These are phyloP conservation scores for Mimosa pudica DNA, from an alignment of 306 rosid species.

Conservation along the genomic window DNA sequence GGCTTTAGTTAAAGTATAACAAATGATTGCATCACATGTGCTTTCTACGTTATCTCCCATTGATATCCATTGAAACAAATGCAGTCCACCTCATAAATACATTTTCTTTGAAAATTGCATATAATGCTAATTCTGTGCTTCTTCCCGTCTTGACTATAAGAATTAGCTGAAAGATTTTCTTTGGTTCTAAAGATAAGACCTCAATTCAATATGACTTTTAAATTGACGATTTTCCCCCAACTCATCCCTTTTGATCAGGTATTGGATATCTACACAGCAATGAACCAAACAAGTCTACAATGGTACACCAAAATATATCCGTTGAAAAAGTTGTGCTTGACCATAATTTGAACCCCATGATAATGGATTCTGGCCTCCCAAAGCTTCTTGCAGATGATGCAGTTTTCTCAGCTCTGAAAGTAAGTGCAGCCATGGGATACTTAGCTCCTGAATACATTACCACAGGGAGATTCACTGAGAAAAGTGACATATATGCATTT, in stretches of 20 bases:
- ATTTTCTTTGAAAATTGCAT: not conserved
- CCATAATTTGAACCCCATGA: conserved; percentile 68
- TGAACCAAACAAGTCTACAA: conserved; percentile 64
- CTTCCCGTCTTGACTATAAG: not conserved
- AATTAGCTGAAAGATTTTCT: not conserved
- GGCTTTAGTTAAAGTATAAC: too few species aligned
- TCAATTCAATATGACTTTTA: too few species aligned
- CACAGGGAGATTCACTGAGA: conserved; percentile 87
- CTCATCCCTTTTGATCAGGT: conserved; percentile 48
- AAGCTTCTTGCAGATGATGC: conserved; percentile 94
- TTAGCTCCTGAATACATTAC: conserved; percentile 91
- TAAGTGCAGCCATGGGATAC: conserved; percentile 98
- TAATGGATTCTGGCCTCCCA: conserved; percentile 78
- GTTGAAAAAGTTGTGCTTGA: conserved; percentile 81
- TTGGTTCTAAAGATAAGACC: too few species aligned
- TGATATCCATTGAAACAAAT: not conserved
- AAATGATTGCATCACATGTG: not conserved
- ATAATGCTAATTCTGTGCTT: not conserved
- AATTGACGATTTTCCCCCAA: not conserved
- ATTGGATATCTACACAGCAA: conserved; percentile 74
- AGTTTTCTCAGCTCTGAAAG: conserved; percentile 85
- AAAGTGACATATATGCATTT: conserved; percentile 89
- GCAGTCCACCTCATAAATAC: not conserved
- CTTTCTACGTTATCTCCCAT: not conserved
- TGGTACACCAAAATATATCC: conserved; percentile 88